Percentiles rank a stretch among this genome's conserved stretches.
Evolutionary conservation across 2,329 filamentous ascomycete genomes (phyloP).

Genomic region (Mollisiaceae sp.): DNA sequence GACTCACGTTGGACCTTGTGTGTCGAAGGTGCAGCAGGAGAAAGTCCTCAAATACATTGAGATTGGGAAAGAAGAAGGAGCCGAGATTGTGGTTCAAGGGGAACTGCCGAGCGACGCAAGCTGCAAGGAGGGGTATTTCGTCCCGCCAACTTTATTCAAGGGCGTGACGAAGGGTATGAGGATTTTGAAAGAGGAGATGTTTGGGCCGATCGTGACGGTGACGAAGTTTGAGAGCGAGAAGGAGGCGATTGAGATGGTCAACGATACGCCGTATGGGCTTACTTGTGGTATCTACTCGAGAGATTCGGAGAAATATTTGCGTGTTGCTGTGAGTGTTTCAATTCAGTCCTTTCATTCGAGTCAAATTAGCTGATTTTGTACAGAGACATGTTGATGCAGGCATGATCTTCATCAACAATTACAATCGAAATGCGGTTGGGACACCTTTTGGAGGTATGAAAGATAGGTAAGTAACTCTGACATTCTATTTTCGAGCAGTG

Average conservation of each 20-base stretch:
- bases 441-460: constrained; percentile 72
- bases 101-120: constrained; percentile 39
- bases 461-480: constrained; percentile 46
- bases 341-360: not conserved
- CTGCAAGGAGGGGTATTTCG: constrained; percentile 48
- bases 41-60: constrained; percentile 46
- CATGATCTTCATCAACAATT: constrained; percentile 9
- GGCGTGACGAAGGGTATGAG: constrained; percentile 70
- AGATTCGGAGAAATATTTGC: constrained; percentile 67
- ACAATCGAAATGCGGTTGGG: constrained; percentile 41
- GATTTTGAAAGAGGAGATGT: constrained; percentile 49
- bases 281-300: constrained; percentile 63
- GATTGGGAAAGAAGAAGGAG: constrained; percentile 47
- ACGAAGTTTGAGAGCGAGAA: constrained; percentile 61
- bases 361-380: not conserved
- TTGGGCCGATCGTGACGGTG: constrained; percentile 61
- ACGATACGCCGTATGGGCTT: constrained; percentile 61
- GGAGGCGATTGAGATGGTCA: constrained; percentile 57
- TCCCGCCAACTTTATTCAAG: constrained; percentile 71
- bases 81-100: constrained; percentile 43
- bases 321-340: constrained; percentile 53
- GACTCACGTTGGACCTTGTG: constrained; percentile 52
- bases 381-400: constrained; percentile 56
- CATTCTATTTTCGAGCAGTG: not conserved
- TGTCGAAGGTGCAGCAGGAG: constrained; percentile 51